Base-by-base conservation (phyloP, 371 early-diverging fungal species). In the Lichtheimia hyalospora region DNA sequence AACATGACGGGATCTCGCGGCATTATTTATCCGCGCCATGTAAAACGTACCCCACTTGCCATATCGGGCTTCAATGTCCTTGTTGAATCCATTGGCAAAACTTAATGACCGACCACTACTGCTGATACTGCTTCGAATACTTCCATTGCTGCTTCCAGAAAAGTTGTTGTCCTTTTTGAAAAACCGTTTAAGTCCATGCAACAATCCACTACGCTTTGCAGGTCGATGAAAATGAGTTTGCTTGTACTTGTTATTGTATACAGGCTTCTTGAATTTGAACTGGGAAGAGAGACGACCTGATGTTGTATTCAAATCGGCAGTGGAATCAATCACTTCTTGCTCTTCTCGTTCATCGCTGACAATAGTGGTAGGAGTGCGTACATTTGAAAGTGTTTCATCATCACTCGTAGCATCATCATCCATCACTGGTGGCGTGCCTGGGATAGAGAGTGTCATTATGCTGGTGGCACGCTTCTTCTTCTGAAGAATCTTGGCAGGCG, bases 141-240 rank as follows among this genome's bases (percentile, higher is more conserved):
- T 41, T 18, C 40, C 42, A 27, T 40, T 57, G 18, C 44, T 50
- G 27, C 14, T 50, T 23, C 12, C 15, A 15, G 27, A 27, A 3
- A 51, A 46, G 44, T 59, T 69, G 34, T 66, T 62, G 25, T 69
- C 72, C 6, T 57, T 61, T 49, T 70, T 73, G 57, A 82, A 81
- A 57, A 82, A 79, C 13, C 79, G 73, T 49, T 81, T 82, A 21
- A 84, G 66, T 7, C 83, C 85, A 51, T 80, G 74, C 14, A 84
- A 78, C 13, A 84, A 58, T 40, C 77, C 71, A 20, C 81, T 80
- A 21, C 72, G 74, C 56, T 68, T 72, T 46, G 77, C 77, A 8
- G 68, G 51, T 55, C 73, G 79, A 42, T 70, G 70, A 53, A 76
- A 80, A 53, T 76, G 77, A 3, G 75, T 77, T 41, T 73, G 62